Evolutionary conservation across 768 basidiomycete genomes (phyloP).

Genomic region (Pulveroboletus sp.): DNA sequence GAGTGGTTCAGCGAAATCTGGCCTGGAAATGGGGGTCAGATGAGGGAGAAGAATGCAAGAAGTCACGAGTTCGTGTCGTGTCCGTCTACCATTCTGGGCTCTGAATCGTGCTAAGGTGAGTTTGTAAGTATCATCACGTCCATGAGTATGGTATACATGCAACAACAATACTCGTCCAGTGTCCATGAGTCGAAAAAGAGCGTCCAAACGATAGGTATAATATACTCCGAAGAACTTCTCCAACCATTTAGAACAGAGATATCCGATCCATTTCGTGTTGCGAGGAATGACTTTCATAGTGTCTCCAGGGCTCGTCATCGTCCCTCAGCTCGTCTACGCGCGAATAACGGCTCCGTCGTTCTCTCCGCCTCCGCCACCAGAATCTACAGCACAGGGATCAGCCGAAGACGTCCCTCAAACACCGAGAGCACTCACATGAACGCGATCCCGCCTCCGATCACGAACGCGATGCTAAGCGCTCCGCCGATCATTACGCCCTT

Average conservation of each 20-base stretch:
- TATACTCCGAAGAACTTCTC: not conserved
- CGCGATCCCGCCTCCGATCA: conserved; percentile 36
- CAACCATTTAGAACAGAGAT: conserved; percentile 1
- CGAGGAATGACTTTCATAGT: conserved; percentile 18
- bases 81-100: too few relatives aligned
- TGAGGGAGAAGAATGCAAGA: too few relatives aligned
- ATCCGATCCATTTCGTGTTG: conserved; percentile 16
- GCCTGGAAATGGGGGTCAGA: too few relatives aligned
- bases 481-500: conserved; percentile 50
- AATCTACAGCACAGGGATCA: conserved; percentile 13
- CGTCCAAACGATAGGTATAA: not conserved
- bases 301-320: conserved; percentile 30
- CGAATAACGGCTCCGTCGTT: conserved; percentile 18
- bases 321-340: conserved; percentile 28
- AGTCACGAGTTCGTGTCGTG: too few relatives aligned
- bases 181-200: not conserved
- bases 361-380: conserved; percentile 27
- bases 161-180: not conserved
- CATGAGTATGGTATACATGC: too few relatives aligned
- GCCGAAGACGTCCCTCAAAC: not conserved
- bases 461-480: conserved; percentile 36
- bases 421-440: conserved; percentile 32
- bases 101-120: too few relatives aligned
- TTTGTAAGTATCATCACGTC: too few relatives aligned
- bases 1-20: too few relatives aligned